A percentile compares a stretch with the other conserved stretches of the same genome.
Evolutionary conservation across 768 basidiomycete species (phyloP).

Genomic region (Calocybe indica): DNA sequence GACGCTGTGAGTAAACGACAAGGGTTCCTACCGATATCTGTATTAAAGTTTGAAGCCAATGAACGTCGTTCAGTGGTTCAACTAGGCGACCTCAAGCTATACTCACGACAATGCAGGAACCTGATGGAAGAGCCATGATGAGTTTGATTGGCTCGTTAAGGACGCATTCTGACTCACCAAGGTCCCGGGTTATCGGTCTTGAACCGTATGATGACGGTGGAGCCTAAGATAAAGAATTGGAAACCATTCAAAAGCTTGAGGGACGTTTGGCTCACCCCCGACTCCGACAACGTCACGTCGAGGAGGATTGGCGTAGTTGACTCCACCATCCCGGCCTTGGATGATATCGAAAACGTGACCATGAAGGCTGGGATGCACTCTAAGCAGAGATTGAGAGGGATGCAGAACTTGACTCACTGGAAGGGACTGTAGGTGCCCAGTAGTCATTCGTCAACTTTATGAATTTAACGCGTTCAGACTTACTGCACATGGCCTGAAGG

Average conservation of each 20-base stretch:
- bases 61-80: slow-evolving; percentile 25
- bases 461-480: too few relatives aligned
- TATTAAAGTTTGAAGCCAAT: slow-evolving; percentile 30
- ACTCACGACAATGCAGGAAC: not conserved
- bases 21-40: slow-evolving; percentile 16
- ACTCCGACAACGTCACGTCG: slow-evolving; percentile 19
- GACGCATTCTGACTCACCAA: slow-evolving; percentile 5
- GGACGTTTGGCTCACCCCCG: not conserved
- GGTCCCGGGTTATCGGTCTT: slow-evolving; percentile 5
- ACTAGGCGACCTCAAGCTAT: not conserved
- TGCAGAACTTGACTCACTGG: slow-evolving; percentile 2
- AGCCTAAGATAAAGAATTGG: slow-evolving; percentile 11
- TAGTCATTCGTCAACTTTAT: not conserved
- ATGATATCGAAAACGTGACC: slow-evolving; percentile 22
- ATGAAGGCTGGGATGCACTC: slow-evolving; percentile 20
- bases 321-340: slow-evolving; percentile 10
- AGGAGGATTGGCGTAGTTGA: slow-evolving; percentile 18
- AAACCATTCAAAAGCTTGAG: not conserved
- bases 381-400: not conserved
- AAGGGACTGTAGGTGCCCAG: slow-evolving; percentile 11
- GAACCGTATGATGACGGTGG: not conserved
- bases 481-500: not conserved
- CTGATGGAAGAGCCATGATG: slow-evolving; percentile 30
- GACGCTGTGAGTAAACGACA: not conserved
- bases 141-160: not conserved